Base-by-base conservation (phyloP, 805 yeast species). In the Candida stauntonica region DNA sequence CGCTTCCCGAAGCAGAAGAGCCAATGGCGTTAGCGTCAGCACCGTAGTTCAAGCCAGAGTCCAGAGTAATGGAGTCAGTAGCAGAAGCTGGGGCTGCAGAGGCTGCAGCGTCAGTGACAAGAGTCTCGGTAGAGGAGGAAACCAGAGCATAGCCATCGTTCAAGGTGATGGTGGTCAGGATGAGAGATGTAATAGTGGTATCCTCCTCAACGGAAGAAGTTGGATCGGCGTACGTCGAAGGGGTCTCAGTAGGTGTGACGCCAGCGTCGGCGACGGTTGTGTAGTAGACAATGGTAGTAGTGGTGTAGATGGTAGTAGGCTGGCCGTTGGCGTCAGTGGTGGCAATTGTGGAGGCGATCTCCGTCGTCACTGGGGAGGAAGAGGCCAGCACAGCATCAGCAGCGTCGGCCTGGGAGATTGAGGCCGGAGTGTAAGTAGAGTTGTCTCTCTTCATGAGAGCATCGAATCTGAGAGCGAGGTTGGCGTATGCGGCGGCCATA, bases 231-330 rank as follows among this genome's bases (percentile, higher is more conserved):
- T 44, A 35, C 7, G 44, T 37, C 11, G 51, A 30, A 12, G 29
- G 42, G 2, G 45, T 28, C 15, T 33, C 36, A 8, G 51, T 40
- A 20, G 42, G 42, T 13, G 55, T 49, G 21, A 36, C 78, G 61
- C 83, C 83, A 75, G 24, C 75, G 64, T 81, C 61, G 76, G 70
- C n/a, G 78, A 67, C 52, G 73, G 83, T 29, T 74, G 56, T 45
- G 38, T 39, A 48, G 40, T 51, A 60, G 32, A 74, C 62, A 58
- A 73, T 64, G 20, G 41, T 45, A 9, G 69, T 64, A 1, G 72
- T 55, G 7, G 71, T 64, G 43, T 70, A 70, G n/a, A 64, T 50
- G 23, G 72, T 65, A 45, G 73, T 70, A 31, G 77, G 74, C 18
- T 45, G 51, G 19, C 57, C 57, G 21, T 42, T 17, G 2, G 49